Evolutionary conservation across 2,329 filamentous ascomycete species (phyloP), one percentile per base, ranked within the genome.

Genomic region (Nigrospora osmanthi): DNA sequence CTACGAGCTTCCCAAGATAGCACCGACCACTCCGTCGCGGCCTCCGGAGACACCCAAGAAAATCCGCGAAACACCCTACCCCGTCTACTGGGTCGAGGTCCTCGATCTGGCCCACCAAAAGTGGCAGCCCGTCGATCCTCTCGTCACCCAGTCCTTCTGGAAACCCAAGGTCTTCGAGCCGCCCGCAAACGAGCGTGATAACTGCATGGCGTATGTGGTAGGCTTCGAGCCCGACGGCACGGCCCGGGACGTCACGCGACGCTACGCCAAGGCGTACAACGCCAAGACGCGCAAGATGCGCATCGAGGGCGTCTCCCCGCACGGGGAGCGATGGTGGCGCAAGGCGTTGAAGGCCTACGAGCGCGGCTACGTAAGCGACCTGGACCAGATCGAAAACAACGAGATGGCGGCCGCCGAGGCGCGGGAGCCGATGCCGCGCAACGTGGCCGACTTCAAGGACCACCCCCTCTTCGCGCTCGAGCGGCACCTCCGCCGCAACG

Each of bases 11-110:
- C 76, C 76, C 3, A 50, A 59, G 2, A 57, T 69, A 42, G 63
- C 61, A 11, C 62, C 66, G 19, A 60, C 61, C 32, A 65, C 62
- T 1, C 53, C 53, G 1, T 51, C 60, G 1, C 57, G 58, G n/a
- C 54, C 55, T 35, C 52, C 51, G 23, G 65, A 59, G 19, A 56
- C 52, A 42, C 66, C 58, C 11, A 68, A 66, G 44, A 66, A 59
- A 13, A 76, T 85, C 11, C 75, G 74, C 19, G 87, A 91, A 57
- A 90, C 89, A 0, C 64, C 78, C 0, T 87, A 84, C 56, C 93
- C 93, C 0, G 75, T 97, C 3, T 97, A 89, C 60, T 98, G 93
- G 93, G 84, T 96, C 1, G 93, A 98, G 66, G 83, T 88, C 4
- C 87, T 95, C 52, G 90, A 96, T 51, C 72, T 81, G 43, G 85